Conservation (phyloP, 2,329 filamentous ascomycete genomes). For the Sphaerostilbella broomeana region DNA sequence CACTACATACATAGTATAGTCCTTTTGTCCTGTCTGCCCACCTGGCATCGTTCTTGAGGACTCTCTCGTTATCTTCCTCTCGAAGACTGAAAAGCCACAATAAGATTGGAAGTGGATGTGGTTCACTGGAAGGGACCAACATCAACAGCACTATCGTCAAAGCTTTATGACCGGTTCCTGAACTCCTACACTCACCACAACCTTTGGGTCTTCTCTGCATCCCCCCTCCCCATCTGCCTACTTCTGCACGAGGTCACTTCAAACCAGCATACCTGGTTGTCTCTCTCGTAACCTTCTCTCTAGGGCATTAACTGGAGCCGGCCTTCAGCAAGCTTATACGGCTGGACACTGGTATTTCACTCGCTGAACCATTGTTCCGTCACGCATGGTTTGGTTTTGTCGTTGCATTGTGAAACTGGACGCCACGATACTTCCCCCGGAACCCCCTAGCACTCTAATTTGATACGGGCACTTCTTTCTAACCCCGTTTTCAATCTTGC, state of each 20-base stretch:
- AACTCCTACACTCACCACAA: too few relatives aligned
- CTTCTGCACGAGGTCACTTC: background rate
- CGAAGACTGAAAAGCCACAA: too few relatives aligned
- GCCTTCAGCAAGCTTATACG: conserved; percentile 14
- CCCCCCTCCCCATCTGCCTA: conserved; percentile 10
- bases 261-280: conserved; percentile 1
- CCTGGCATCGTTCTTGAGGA: too few relatives aligned
- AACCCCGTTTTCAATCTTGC: background rate
- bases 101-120: too few relatives aligned
- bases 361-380: conserved; percentile 6
- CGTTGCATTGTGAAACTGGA: background rate
- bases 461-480: background rate
- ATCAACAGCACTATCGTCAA: too few relatives aligned
- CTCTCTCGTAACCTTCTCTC: conserved; percentile 1
- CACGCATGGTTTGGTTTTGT: conserved; percentile 1
- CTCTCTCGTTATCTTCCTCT: too few relatives aligned
- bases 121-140: too few relatives aligned
- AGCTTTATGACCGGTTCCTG: too few relatives aligned
- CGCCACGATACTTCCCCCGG: background rate
- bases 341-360: background rate
- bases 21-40: too few relatives aligned
- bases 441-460: background rate
- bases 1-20: too few relatives aligned
- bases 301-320: conserved; percentile 13
- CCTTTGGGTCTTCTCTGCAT: conserved; percentile 13